Evolutionary conservation across 2,329 filamentous ascomycete genomes (phyloP).

Genomic region (Monilinia laxa): DNA sequence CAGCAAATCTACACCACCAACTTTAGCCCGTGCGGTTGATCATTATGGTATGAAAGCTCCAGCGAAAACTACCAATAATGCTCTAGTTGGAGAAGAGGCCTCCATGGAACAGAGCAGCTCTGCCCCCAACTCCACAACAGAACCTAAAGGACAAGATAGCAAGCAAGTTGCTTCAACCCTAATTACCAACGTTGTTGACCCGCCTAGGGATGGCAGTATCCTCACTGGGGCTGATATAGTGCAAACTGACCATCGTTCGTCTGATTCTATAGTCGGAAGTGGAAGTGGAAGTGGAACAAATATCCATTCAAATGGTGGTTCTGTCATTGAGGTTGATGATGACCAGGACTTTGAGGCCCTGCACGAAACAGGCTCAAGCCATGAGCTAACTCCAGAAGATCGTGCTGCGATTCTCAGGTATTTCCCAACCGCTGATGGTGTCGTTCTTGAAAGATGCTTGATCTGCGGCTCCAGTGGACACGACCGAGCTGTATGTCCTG

Average conservation of each 20-base stretch:
- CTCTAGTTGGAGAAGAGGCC: not conserved
- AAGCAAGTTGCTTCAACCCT: not conserved
- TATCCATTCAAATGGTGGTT: not conserved
- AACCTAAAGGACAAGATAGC: not conserved
- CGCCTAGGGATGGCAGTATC: not conserved
- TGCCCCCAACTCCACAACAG: not conserved
- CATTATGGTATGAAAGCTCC: not conserved
- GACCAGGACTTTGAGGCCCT: not conserved
- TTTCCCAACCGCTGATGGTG: slow-evolving; percentile 45
- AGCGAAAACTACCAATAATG: not conserved
- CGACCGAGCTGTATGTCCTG: slow-evolving; percentile 46
- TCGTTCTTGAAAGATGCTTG: slow-evolving; percentile 45
- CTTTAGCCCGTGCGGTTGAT: slow-evolving; percentile 4
- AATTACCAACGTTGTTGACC: not conserved
- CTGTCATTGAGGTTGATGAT: not conserved
- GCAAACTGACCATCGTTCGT: not conserved
- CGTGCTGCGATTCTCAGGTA: slow-evolving; percentile 41
- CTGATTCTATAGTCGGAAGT: not conserved
- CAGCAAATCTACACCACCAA: not conserved
- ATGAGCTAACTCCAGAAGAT: slow-evolving; percentile 4
- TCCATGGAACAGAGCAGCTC: not conserved
- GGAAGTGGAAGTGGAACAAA: not conserved
- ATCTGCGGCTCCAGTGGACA: slow-evolving; percentile 54
- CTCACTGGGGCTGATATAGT: not conserved
- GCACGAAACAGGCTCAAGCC: not conserved